A percentile compares a stretch with the other conserved stretches of the same genome.
These are phyloP conservation scores for Phaeotremella fagi DNA, from an alignment of 768 basidiomycete genomes.

Conservation along the genomic window DNA sequence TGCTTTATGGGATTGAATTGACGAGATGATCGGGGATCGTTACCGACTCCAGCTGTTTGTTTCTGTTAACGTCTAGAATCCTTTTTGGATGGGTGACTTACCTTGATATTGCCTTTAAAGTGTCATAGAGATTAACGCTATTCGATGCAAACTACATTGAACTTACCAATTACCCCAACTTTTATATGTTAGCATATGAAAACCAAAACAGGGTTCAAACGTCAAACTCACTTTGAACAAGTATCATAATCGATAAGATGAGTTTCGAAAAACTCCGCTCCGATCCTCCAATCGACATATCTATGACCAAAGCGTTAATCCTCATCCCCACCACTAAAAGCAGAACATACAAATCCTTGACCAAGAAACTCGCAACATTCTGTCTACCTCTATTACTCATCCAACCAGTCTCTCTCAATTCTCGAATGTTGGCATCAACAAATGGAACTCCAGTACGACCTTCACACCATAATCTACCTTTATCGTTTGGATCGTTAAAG, in stretches of 20 bases:
- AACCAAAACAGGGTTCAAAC: background rate
- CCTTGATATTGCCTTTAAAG: slow-evolving; percentile 24
- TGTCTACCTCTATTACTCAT: slow-evolving; percentile 53
- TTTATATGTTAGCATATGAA: background rate
- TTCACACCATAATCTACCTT: slow-evolving; percentile 43
- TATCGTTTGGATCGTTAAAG: slow-evolving; percentile 28
- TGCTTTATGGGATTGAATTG: slow-evolving; percentile 50
- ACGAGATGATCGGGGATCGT: slow-evolving; percentile 44
- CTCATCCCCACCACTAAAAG: background rate
- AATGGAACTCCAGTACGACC: slow-evolving; percentile 51
- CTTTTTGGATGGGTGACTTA: background rate
- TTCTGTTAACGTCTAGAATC: background rate
- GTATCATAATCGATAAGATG: slow-evolving; percentile 55
- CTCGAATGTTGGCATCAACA: slow-evolving; percentile 51
- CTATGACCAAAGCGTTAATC: slow-evolving; percentile 6
- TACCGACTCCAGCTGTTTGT: slow-evolving; percentile 43
- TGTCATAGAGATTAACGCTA: no score
- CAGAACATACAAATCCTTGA: slow-evolving; percentile 48
- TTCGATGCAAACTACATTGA: no score
- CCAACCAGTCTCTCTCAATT: slow-evolving; percentile 48
- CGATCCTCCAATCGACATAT: slow-evolving; percentile 52
- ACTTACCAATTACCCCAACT: slow-evolving; percentile 48
- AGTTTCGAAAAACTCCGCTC: slow-evolving; percentile 53
- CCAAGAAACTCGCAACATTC: slow-evolving; percentile 53
- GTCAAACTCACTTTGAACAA: slow-evolving; percentile 55